Percentiles rank a stretch among this genome's conserved stretches.
phyloP scores from a whole-genome alignment of 2,329 filamentous ascomycete genomes.

The Zasmidium citrigriseum region DNA sequence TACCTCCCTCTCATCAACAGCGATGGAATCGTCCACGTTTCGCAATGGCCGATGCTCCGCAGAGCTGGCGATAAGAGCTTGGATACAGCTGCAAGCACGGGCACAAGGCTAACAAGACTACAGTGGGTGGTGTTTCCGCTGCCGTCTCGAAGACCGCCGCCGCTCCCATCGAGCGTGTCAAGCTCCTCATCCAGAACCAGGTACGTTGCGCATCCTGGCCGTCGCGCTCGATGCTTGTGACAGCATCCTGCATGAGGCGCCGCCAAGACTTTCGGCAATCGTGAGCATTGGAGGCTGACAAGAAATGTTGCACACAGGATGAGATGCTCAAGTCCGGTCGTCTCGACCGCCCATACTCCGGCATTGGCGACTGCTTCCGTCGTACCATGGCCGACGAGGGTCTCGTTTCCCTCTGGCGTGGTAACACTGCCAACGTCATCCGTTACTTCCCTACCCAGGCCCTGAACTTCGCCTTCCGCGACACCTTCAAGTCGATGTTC shows the following conservation, averaged over 20 bases:
- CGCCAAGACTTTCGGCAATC: conserved; percentile 5
- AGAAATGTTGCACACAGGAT: conserved; percentile 64
- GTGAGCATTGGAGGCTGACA: neutral
- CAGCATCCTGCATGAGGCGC: conserved; percentile 4
- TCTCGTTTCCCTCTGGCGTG: conserved; percentile 95
- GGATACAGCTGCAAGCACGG: conserved; percentile 16
- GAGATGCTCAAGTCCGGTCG: conserved; percentile 99
- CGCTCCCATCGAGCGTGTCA: conserved; percentile 99
- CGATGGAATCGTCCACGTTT: conserved; percentile 8
- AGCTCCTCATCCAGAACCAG: conserved; percentile 99
- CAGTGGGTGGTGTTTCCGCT: conserved; percentile 99
- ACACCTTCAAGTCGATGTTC: conserved; percentile 99
- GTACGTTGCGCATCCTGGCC: conserved; percentile 57
- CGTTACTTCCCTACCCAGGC: conserved; percentile 99
- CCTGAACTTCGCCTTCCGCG: conserved; percentile 99
- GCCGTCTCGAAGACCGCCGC: conserved; percentile 99
- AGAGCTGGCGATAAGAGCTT: conserved; percentile 33
- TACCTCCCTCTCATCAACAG: conserved; percentile 1
- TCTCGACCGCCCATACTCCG: conserved; percentile 95
- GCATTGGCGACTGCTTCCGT: conserved; percentile 93
- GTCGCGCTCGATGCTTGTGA: neutral
- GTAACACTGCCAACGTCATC: conserved; percentile 99
- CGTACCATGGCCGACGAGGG: conserved; percentile 90
- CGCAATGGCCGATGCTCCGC: conserved; percentile 17
- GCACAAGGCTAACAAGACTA: conserved; percentile 45